A percentile compares a stretch with the other conserved stretches of the same genome.
Conservation (phyloP, 2,329 filamentous ascomycete species). For the Plectosphaerella cucumerina region DNA sequence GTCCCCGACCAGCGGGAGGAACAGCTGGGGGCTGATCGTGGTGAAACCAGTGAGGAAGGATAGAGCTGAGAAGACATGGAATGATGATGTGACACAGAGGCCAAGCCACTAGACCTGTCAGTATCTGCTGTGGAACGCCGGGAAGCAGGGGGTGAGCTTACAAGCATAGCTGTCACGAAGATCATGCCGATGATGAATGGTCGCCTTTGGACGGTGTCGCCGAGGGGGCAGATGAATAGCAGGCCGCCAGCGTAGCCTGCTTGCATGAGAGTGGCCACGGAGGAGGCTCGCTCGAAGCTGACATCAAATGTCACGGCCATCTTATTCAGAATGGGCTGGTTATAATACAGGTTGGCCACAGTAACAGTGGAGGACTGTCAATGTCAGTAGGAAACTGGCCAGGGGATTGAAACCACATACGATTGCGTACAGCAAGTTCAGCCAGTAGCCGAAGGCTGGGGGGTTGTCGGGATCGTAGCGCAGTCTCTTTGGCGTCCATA, state of each 20-base stretch:
- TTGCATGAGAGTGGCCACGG: constrained; percentile 72
- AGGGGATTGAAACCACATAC: constrained; percentile 26
- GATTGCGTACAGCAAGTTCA: constrained; percentile 69
- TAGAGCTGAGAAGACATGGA: constrained; percentile 61
- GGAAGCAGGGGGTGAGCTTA: constrained; percentile 28
- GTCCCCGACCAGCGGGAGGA: constrained; percentile 78
- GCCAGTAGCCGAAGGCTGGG: constrained; percentile 60
- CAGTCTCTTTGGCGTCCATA: constrained; percentile 61
- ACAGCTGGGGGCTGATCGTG: constrained; percentile 74
- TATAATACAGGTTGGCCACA: constrained; percentile 80
- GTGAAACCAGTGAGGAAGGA: constrained; percentile 73
- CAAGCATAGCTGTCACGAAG: constrained; percentile 63
- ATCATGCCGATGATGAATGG: constrained; percentile 66
- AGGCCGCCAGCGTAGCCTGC: constrained; percentile 74
- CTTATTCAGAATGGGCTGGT: constrained; percentile 73
- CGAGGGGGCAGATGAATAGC: constrained; percentile 70
- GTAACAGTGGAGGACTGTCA: constrained; percentile 56
- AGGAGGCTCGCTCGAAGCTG: constrained; percentile 60
- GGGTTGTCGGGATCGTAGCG: constrained; percentile 65
- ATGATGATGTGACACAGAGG: constrained; percentile 63
- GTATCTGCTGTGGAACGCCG: neutral
- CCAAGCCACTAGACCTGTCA: constrained; percentile 52
- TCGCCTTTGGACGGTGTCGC: constrained; percentile 64
- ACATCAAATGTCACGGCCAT: constrained; percentile 69
- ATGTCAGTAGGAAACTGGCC: neutral